Evolutionary conservation across 176 grass and related monocot species (phyloP).

Genomic region (Chloris gayana): DNA sequence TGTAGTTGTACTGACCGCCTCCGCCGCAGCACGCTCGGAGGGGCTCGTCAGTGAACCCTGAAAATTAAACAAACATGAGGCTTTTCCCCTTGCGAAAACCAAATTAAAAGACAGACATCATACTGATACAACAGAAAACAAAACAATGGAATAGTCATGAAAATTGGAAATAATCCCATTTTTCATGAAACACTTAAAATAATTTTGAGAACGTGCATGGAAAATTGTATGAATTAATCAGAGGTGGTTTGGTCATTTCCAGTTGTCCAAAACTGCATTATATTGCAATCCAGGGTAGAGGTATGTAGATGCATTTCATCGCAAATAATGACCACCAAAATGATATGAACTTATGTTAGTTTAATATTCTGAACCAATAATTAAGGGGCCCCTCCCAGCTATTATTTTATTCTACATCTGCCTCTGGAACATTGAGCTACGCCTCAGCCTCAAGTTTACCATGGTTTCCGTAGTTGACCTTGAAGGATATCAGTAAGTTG

Average conservation of each 20-base stretch:
- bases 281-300: neutral
- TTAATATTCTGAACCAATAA: too few relatives aligned
- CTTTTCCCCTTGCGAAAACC: neutral
- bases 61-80: neutral
- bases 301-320: too few relatives aligned
- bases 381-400: too few relatives aligned
- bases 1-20: slow-evolving; percentile 64
- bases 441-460: neutral
- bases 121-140: neutral
- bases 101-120: too few relatives aligned
- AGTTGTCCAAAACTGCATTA: neutral
- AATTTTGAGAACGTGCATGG: neutral
- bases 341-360: too few relatives aligned
- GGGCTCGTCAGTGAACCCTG: slow-evolving; percentile 51
- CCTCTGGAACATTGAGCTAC: neutral
- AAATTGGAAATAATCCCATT: neutral
- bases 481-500: neutral
- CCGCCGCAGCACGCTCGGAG: slow-evolving; percentile 64
- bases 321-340: too few relatives aligned
- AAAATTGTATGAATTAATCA: too few relatives aligned
- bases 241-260: neutral
- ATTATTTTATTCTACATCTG: neutral
- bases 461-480: slow-evolving; percentile 12
- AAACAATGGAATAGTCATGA: neutral
- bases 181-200: too few relatives aligned